A percentile compares a stretch with the other conserved stretches of the same genome.
These are phyloP conservation scores for Chiua virens DNA, from an alignment of 768 basidiomycete species.

Conservation along the genomic window DNA sequence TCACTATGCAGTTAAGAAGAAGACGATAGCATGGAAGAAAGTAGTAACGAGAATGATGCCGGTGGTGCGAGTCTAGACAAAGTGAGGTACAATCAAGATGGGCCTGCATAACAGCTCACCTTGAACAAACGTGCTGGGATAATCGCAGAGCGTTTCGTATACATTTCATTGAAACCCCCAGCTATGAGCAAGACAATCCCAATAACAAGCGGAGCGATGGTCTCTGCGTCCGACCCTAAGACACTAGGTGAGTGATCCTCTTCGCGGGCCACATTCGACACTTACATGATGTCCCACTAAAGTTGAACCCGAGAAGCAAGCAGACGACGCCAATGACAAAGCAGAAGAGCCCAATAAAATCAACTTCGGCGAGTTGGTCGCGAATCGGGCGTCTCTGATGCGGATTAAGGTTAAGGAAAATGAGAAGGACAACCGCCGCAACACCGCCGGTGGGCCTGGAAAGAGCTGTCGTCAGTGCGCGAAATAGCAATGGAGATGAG, in stretches of 20 bases:
- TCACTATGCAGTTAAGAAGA: conserved; percentile 47
- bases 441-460: conserved; percentile 73
- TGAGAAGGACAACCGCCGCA: conserved; percentile 59
- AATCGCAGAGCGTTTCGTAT: conserved; percentile 66
- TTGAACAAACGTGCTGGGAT: conserved; percentile 75
- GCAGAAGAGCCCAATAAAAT: conserved; percentile 65
- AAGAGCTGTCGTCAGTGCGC: not conserved
- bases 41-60: conserved; percentile 53
- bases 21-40: conserved; percentile 64
- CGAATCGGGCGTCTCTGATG: conserved; percentile 56
- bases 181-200: conserved; percentile 53
- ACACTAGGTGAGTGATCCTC: not conserved
- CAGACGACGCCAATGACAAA: conserved; percentile 67
- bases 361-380: conserved; percentile 65
- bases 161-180: conserved; percentile 57
- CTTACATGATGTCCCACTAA: conserved; percentile 66
- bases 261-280: conserved; percentile 2
- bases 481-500: not conserved
- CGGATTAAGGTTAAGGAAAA: conserved; percentile 80
- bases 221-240: conserved; percentile 57
- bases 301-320: conserved; percentile 71
- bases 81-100: not conserved
- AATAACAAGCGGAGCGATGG: conserved; percentile 59
- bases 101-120: conserved; percentile 33
- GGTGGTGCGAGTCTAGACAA: conserved; percentile 70